A percentile compares a stretch with the other conserved stretches of the same genome.
Evolutionary conservation across 805 yeast genomes (phyloP).

Genomic region (Zygosaccharomyces rouxii): DNA sequence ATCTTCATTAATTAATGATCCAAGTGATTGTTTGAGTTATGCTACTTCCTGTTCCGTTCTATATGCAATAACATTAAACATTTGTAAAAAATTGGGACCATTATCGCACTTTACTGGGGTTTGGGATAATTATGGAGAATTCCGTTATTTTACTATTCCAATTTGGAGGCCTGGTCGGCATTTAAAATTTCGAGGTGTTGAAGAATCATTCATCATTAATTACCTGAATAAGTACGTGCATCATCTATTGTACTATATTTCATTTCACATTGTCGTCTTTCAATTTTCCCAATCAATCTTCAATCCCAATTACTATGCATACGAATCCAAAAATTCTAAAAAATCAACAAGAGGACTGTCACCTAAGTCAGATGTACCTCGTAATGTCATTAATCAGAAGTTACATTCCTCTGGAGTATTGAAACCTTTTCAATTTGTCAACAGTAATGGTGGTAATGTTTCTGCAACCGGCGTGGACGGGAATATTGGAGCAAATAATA

Average conservation of each 20-base stretch:
- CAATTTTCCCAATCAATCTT: constrained; percentile 22
- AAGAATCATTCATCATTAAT: background rate
- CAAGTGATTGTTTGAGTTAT: constrained; percentile 26
- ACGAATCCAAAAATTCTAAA: constrained; percentile 8
- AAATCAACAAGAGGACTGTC: constrained; percentile 2
- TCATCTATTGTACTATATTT: constrained; percentile 20
- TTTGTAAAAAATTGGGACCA: constrained; percentile 12
- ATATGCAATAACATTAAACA: constrained; percentile 23
- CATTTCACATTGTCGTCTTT: constrained; percentile 30
- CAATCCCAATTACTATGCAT: constrained; percentile 12
- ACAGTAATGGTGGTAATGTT: background rate
- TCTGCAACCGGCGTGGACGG: background rate
- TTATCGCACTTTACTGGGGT: constrained; percentile 4
- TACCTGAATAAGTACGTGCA: constrained; percentile 18
- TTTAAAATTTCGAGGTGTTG: background rate
- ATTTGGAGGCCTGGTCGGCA: background rate
- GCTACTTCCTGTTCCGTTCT: constrained; percentile 31
- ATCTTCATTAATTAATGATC: constrained; percentile 34
- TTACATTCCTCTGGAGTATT: constrained; percentile 7
- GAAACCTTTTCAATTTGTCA: constrained; percentile 1
- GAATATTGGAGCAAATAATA: background rate
- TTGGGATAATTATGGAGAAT: background rate
- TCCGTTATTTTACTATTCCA: constrained; percentile 1
- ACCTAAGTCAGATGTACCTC: constrained; percentile 5
- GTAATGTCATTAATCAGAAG: constrained; percentile 7